Base-by-base conservation (phyloP, 768 basidiomycete genomes). In the Cytidiella melzeri region DNA sequence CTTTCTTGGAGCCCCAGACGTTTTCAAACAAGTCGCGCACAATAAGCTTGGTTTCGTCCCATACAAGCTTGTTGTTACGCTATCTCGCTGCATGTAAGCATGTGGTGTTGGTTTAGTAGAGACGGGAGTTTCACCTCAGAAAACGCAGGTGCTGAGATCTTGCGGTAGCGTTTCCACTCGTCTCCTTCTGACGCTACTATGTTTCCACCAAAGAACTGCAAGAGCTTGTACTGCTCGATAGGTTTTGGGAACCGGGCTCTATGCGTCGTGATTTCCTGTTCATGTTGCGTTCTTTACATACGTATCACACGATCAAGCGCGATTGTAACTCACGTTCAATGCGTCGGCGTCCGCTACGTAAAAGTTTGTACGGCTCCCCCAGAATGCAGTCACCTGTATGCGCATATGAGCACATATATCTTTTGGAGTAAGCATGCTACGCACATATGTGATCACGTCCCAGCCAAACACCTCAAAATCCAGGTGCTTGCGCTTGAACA, bases 141-240 rank as follows among this genome's bases (percentile, higher is more conserved):
- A 60, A 84, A 85, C 0, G 80, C 75, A n/a, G 82, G 81, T 1
- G 79, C 79, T 15, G 75, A 67, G 37, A 85, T 74, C 59, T 78
- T 81, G 41, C 82, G 65, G 53, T 81, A 81, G 25, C 74, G 73
- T 61, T 82, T 82, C 83, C 83, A 86, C 51, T 78, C 71, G 3
- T 79, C 75, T 19, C 76, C 79, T 55, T 85, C 83, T 0, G 79
- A 77, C 1, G 72, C 74, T n/a, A 86, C 73, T 39, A 85, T 79
- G 54, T 85, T 87, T 5, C 58, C 58, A 5, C 84, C 83, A 57
- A 75, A 85, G 48, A 79, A 69, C 0, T 63, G 50, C 15, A 85
- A 62, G 13, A 68, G 52, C 1, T 41, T 52, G 54, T 84, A 84
- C 23, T 67, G 57, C 4, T 72, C 53, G 0, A 76, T 57, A 6